These are phyloP conservation scores for Diospyros lotus DNA, from an alignment of 148 eudicot genomes.

Conservation along the genomic window DNA sequence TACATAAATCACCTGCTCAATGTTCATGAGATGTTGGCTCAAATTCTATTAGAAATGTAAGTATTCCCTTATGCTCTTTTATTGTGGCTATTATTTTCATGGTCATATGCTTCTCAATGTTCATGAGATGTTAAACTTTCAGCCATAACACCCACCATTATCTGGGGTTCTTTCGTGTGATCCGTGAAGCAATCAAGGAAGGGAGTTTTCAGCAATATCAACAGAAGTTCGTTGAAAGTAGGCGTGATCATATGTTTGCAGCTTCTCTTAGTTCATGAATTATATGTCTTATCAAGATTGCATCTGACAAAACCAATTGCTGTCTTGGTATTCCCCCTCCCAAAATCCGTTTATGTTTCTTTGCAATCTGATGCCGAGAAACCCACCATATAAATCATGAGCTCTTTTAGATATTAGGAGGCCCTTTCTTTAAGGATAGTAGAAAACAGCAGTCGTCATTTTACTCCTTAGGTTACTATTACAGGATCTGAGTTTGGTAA, in stretches of 20 bases:
- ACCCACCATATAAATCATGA: no score
- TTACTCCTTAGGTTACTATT: no score
- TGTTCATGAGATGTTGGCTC: constrained; percentile 80
- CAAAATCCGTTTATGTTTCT: no score
- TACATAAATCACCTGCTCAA: constrained; percentile 75
- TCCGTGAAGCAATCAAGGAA: constrained; percentile 53
- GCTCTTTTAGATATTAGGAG: no score
- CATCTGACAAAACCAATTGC: no score
- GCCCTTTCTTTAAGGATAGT: no score
- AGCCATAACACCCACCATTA: constrained; percentile 89
- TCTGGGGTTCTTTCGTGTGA: constrained; percentile 55
- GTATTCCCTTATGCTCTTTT: background rate
- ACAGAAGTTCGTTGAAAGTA: constrained; percentile 34
- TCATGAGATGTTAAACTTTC: constrained; percentile 16
- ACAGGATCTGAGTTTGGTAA: no score
- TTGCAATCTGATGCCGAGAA: no score
- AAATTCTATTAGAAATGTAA: constrained; percentile 73
- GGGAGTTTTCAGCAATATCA: constrained; percentile 57
- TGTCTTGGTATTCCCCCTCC: no score
- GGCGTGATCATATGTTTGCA: constrained; percentile 30
- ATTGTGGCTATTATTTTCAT: background rate
- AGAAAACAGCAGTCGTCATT: no score
- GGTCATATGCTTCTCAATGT: constrained; percentile 4
- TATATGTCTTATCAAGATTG: background rate
- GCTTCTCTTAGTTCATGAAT: constrained; percentile 25